These are phyloP conservation scores for Acer campestre DNA, from an alignment of 345 rosid species.

Conservation along the genomic window DNA sequence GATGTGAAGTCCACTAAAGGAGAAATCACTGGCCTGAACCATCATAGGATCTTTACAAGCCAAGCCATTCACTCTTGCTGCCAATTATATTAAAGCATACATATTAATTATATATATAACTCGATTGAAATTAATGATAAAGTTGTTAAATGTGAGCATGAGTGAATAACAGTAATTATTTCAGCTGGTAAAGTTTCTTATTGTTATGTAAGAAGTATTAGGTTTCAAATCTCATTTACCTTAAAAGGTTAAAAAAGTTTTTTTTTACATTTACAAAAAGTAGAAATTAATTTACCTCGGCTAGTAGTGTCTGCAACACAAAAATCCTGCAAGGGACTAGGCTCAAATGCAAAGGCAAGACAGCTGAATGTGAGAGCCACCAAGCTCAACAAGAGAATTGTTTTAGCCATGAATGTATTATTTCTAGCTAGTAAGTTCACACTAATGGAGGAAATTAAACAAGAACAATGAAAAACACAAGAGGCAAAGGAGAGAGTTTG, in stretches of 20 bases:
- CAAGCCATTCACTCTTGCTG: slow-evolving; percentile 19
- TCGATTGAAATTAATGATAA: too few species aligned
- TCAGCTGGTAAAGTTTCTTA: too few species aligned
- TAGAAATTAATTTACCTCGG: not conserved
- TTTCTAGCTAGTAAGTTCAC: too few species aligned
- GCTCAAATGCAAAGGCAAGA: slow-evolving; percentile 6
- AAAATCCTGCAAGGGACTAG: slow-evolving; percentile 7
- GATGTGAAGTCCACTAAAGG: slow-evolving; percentile 23
- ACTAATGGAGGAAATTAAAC: not conserved
- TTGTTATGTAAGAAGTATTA: not conserved
- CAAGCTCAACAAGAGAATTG: not conserved
- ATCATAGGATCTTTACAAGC: slow-evolving; percentile 11
- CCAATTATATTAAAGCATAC: not conserved
- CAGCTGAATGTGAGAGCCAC: slow-evolving; percentile 2
- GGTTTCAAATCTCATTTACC: not conserved
- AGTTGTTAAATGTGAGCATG: too few species aligned
- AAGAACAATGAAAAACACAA: not conserved
- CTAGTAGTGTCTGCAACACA: not conserved
- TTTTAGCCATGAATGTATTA: not conserved
- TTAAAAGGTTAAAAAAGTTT: too few species aligned
- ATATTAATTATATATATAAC: too few species aligned
- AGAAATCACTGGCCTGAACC: slow-evolving; percentile 20
- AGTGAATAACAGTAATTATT: too few species aligned
- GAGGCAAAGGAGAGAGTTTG: not conserved
- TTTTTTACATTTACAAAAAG: too few species aligned